Evolutionary conservation across 2,329 filamentous ascomycete genomes (phyloP).

Genomic region (Aspergillus proliferans): DNA sequence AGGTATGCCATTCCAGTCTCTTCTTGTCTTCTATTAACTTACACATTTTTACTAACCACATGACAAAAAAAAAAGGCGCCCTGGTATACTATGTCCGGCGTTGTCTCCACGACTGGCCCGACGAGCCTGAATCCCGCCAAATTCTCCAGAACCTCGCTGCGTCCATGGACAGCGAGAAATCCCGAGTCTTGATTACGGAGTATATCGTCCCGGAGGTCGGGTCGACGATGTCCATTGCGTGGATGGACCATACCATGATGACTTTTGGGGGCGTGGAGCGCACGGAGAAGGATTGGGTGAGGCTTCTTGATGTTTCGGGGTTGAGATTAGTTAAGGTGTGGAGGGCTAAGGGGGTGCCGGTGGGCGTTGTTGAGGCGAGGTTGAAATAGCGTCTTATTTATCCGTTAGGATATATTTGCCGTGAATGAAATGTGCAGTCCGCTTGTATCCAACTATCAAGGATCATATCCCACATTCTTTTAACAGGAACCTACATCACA

Average conservation of each 20-base stretch:
- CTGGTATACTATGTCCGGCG: constrained; percentile 27
- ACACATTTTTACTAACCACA: neutral
- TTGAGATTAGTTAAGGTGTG: constrained; percentile 19
- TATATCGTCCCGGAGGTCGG: constrained; percentile 18
- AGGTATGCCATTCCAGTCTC: constrained; percentile 5
- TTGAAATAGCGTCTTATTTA: constrained; percentile 6
- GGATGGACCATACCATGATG: constrained; percentile 22
- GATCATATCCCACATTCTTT: too few relatives aligned
- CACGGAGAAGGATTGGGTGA: constrained; percentile 18
- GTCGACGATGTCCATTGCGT: constrained; percentile 12
- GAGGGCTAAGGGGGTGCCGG: constrained; percentile 9
- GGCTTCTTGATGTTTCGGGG: constrained; percentile 16
- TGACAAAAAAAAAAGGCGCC: constrained; percentile 10
- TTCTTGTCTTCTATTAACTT: neutral
- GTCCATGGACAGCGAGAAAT: constrained; percentile 15
- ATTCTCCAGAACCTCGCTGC: constrained; percentile 17
- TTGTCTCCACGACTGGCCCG: constrained; percentile 25
- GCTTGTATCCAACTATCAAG: too few relatives aligned
- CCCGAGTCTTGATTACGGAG: constrained; percentile 21
- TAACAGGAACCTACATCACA: neutral
- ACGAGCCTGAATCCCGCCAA: constrained; percentile 6
- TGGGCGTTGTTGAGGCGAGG: constrained; percentile 19
- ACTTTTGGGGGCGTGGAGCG: constrained; percentile 20
- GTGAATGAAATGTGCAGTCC: too few relatives aligned
- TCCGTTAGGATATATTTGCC: too few relatives aligned